phyloP scores from a whole-genome alignment of 2,329 filamentous ascomycete genomes.

The Colletotrichum sp. region DNA sequence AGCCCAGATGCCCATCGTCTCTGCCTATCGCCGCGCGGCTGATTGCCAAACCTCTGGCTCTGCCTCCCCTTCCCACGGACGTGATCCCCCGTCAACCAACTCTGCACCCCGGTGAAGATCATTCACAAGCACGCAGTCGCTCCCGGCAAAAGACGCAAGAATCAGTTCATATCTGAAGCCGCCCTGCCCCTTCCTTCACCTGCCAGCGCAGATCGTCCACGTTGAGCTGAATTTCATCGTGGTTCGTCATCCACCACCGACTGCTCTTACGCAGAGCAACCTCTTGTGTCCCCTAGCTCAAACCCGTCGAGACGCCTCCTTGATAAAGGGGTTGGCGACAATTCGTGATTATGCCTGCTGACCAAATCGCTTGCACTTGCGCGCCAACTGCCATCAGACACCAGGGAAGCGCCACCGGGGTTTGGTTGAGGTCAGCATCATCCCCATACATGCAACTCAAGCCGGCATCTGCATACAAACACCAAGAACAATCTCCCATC shows the following conservation, averaged over 20 bases:
- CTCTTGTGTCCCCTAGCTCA: not conserved
- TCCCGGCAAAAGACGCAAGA: conserved; percentile 2
- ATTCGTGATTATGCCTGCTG: not conserved
- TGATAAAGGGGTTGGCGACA: not conserved
- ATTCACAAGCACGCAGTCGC: conserved; percentile 1
- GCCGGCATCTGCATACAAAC: not conserved
- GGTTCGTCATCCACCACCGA: not conserved
- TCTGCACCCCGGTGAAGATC: conserved; percentile 8
- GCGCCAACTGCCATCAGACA: not conserved
- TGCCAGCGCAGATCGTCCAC: not conserved
- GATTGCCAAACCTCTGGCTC: conserved; percentile 15
- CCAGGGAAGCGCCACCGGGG: not conserved
- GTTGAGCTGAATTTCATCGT: not conserved
- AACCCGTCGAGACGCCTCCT: not conserved
- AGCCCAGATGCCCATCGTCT: not conserved
- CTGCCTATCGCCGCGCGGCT: not conserved
- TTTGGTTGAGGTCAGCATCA: not conserved
- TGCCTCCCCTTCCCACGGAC: conserved; percentile 1
- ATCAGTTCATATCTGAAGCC: conserved; percentile 21
- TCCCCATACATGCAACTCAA: conserved; percentile 6
- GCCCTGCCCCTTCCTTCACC: not conserved
- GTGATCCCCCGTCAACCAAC: not conserved
- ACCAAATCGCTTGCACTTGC: not conserved
- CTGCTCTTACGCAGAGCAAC: not conserved
- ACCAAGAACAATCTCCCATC: not conserved